Base-by-base conservation (phyloP, 768 basidiomycete genomes). In the Crassisporium funariophilum region DNA sequence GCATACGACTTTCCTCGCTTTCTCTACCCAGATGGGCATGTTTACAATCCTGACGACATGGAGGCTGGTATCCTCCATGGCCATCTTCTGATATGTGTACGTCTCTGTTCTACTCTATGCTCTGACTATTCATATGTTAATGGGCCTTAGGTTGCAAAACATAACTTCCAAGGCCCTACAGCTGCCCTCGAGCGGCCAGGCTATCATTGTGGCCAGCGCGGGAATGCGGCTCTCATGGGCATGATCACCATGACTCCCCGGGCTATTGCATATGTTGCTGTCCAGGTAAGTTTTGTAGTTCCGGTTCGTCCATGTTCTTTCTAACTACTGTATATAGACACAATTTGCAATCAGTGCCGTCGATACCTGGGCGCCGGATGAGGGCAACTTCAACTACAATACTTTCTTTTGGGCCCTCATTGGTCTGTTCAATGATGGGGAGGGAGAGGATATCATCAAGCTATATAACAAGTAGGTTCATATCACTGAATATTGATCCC, bases 261-360 rank as follows among this genome's bases (percentile, higher is more conserved):
- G 9, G 27, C 46, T 5, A 44, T 63, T 21, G 58, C 56, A 5
- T 61, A 61, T 35, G 16, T 47, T 5, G 62, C 52, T 3, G 41
- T 54, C 8, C 60, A 59, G 51, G 56, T 59, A 44, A 11, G 46
- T n/a, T n/a, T n/a, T n/a, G n/a, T n/a, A n/a, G n/a, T n/a, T n/a
- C n/a, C n/a, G n/a, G n/a, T n/a, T n/a, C n/a, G n/a, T n/a, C n/a
- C n/a, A n/a, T n/a, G n/a, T n/a, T n/a, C n/a, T n/a, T n/a, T n/a
- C n/a, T n/a, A n/a, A n/a, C n/a, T n/a, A n/a, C n/a, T n/a, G n/a
- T n/a, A n/a, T n/a, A n/a, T n/a, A n/a, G n/a, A n/a, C n/a, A n/a
- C n/a, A n/a, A n/a, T n/a, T n/a, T n/a, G n/a, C n/a, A n/a, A n/a
- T n/a, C n/a, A n/a, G n/a, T n/a, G n/a, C n/a, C n/a, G n/a, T n/a